These are phyloP conservation scores for Pythium monospermum DNA, from an alignment of 352 stramenopile genomes.

Conservation along the genomic window DNA sequence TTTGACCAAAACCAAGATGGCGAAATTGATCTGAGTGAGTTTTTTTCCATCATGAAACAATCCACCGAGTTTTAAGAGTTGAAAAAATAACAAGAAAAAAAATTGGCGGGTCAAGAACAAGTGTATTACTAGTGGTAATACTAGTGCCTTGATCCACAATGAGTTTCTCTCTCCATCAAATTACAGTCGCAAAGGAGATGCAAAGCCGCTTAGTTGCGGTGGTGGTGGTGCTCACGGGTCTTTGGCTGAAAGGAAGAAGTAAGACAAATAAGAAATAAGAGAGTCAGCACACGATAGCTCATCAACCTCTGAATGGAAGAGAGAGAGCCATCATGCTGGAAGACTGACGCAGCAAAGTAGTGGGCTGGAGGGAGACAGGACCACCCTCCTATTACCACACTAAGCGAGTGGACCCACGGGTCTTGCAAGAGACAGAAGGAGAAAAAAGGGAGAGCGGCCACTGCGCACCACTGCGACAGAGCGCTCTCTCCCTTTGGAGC, in stretches of 20 bases:
- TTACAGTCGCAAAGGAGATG: no score
- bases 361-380: no score
- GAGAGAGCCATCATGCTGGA: slow-evolving; percentile 12
- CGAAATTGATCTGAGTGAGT: slow-evolving; percentile 88
- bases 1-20: slow-evolving; percentile 93
- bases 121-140: not conserved
- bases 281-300: slow-evolving; percentile 18
- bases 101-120: not conserved
- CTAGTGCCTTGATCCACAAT: not conserved
- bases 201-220: slow-evolving; percentile 62
- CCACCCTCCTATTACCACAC: no score
- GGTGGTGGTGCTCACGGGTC: slow-evolving; percentile 68
- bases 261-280: slow-evolving; percentile 20
- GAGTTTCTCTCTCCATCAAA: no score
- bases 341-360: slow-evolving; percentile 27
- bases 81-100: no score
- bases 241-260: slow-evolving; percentile 39
- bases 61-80: slow-evolving; percentile 67
- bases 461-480: no score
- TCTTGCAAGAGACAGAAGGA: no score
- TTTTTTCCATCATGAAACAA: slow-evolving; percentile 88
- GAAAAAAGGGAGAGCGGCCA: no score
- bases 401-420: no score
- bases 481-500: no score
- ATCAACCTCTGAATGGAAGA: slow-evolving; percentile 35